These are phyloP conservation scores for Candida ipomoeae DNA, from an alignment of 805 yeast species.

Conservation along the genomic window DNA sequence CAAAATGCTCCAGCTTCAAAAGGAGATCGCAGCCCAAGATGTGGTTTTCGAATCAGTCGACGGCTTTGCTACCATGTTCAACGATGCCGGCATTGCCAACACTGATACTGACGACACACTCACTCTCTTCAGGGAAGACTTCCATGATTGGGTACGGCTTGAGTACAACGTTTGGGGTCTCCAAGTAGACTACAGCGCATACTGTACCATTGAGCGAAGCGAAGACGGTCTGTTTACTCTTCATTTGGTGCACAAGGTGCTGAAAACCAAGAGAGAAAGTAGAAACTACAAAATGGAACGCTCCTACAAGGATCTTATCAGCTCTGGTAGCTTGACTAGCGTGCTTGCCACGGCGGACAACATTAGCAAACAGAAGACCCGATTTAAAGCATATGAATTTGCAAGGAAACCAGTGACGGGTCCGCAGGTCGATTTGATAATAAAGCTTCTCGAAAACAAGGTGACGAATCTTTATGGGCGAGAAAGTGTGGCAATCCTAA, in stretches of 20 bases:
- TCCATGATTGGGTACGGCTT: conserved; percentile 27
- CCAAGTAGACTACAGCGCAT: conserved; percentile 6
- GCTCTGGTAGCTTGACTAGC: conserved; percentile 10
- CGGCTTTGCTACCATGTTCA: conserved; percentile 26
- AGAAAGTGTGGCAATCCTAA: conserved; percentile 10
- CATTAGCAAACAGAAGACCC: background rate
- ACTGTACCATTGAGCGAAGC: conserved; percentile 9
- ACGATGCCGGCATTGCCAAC: conserved; percentile 2
- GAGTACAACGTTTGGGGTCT: conserved; percentile 33
- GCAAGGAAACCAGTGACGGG: background rate
- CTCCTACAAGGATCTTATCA: background rate
- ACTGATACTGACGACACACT: conserved; percentile 13
- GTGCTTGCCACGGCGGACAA: conserved; percentile 4
- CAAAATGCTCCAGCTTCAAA: conserved; percentile 8
- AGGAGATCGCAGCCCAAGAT: conserved; percentile 12
- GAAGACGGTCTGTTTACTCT: conserved; percentile 1
- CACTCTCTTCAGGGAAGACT: conserved; percentile 12
- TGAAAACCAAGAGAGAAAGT: conserved; percentile 3
- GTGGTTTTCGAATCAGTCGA: conserved; percentile 37
- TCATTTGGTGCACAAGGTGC: background rate
- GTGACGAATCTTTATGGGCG: conserved; percentile 6
- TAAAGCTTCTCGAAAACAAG: background rate
- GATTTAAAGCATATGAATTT: too few species aligned
- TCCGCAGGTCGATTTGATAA: conserved; percentile 12
- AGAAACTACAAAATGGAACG: conserved; percentile 22